A percentile compares a stretch with the other conserved stretches of the same genome.
Evolutionary conservation across 2,329 filamentous ascomycete genomes (phyloP).

Genomic region (Penicillium carneum): DNA sequence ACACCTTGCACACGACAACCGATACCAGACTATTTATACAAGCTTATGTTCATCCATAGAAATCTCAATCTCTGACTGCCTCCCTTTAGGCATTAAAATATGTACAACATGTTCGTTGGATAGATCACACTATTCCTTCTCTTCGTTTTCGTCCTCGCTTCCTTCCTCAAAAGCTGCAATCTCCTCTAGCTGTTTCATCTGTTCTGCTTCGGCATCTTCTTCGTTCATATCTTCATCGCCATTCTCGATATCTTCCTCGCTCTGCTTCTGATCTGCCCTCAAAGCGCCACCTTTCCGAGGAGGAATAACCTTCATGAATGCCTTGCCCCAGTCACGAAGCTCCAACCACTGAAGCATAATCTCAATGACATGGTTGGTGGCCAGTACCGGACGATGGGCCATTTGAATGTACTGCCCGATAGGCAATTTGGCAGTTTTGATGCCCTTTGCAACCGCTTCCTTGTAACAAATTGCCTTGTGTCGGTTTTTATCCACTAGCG

Average conservation of each 20-base stretch:
- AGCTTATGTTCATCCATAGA: background rate
- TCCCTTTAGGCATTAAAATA: background rate
- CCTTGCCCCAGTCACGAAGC: conserved; percentile 85
- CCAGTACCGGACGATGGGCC: conserved; percentile 81
- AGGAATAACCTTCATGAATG: conserved; percentile 87
- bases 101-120: conserved; percentile 6
- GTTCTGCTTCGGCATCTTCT: conserved; percentile 13
- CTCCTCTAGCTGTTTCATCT: conserved; percentile 17
- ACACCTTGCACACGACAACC: background rate
- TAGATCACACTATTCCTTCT: background rate
- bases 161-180: conserved; percentile 13
- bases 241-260: conserved; percentile 21
- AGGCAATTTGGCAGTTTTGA: conserved; percentile 88
- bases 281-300: conserved; percentile 84
- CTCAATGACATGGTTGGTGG: conserved; percentile 94
- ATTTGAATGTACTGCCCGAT: conserved; percentile 96
- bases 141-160: conserved; percentile 14
- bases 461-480: conserved; percentile 94
- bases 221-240: conserved; percentile 28
- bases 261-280: conserved; percentile 50
- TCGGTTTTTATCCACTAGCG: conserved; percentile 92
- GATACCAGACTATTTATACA: background rate
- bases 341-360: conserved; percentile 96
- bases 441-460: conserved; percentile 73
- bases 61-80: background rate